Evolutionary conservation across 2,329 filamentous ascomycete species (phyloP), one percentile per base, ranked within the genome.

Genomic region (Beauveria sp.): DNA sequence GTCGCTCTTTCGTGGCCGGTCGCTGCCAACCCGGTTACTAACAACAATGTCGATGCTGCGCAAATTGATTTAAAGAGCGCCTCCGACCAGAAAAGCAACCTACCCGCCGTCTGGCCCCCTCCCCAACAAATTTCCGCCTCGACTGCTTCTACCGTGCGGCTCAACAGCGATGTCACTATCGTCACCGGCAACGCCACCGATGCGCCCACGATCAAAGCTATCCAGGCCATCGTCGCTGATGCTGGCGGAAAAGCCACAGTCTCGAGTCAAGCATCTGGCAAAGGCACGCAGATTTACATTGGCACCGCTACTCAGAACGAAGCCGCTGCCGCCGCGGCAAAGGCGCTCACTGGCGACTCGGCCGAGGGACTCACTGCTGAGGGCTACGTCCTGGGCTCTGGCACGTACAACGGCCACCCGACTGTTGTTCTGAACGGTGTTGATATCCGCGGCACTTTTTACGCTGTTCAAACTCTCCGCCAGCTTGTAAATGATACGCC

Each of bases 371-470:
- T 64, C 2, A 12, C 54, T 20, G 52, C 56, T 6, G 63, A 64
- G 22, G 63, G 63, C 43, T 64, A 64, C 51, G 63, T 63, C 8
- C 50, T 64, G 5, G 61, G 30, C 14, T 10, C 52, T 22, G 63
- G 63, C 40, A 59, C 59, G 26, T 48, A 61, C 44, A 43, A 52
- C 14, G 46, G 57, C 28, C 59, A 40, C 16, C 60, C 56, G 3
- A 59, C 59, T 3, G 50, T 63, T n/a, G 63, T 62, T 3, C 50
- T 65, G 7, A 63, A 65, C 37, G 63, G 63, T 26, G 62, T 54
- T 24, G 62, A 65, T n/a, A 20, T 41, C 8, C 59, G 63, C 20
- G 63, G 63, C 47, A 61, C 63, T 18, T 65, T 62, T 48, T 65
- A 65, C 20, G 63, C 63, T 6, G 62, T 57, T 1, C 63, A 63